Conservation (phyloP, 176 grass and related monocot species). For the Olyra latifolia region DNA sequence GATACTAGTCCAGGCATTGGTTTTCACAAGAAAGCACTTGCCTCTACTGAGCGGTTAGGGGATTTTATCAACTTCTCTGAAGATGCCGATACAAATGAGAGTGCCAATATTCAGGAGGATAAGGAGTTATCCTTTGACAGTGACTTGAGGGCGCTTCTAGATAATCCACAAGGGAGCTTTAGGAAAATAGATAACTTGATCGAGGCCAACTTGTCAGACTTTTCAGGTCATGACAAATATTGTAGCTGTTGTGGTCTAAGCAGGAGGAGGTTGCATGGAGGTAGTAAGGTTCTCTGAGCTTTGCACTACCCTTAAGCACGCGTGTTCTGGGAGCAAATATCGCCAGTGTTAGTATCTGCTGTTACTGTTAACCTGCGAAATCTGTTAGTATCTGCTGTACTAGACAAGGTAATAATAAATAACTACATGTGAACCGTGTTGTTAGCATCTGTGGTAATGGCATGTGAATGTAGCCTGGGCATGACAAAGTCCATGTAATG, state of each 20-base stretch:
- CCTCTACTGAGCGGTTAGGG: slow-evolving; percentile 20
- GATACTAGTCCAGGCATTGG: not conserved
- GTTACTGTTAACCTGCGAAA: not conserved
- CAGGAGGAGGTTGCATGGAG: slow-evolving; percentile 39
- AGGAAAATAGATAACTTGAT: slow-evolving; percentile 53
- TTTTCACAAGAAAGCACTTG: not conserved
- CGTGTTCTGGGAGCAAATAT: not conserved
- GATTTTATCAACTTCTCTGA: slow-evolving; percentile 43
- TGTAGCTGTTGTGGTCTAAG: slow-evolving; percentile 5
- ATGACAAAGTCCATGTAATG: not conserved
- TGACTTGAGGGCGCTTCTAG: slow-evolving; percentile 5
- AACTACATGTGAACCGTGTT: not conserved
- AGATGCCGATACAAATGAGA: not conserved
- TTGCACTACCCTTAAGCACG: not conserved
- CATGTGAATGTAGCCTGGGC: not conserved
- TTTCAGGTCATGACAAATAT: slow-evolving; percentile 17
- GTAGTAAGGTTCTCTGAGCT: slow-evolving; percentile 21
- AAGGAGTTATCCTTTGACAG: not conserved
- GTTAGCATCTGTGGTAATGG: not conserved
- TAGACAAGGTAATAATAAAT: not conserved
- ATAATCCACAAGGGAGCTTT: not conserved
- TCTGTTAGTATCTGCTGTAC: not conserved
- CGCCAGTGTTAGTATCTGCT: not conserved
- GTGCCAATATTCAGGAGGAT: not conserved
- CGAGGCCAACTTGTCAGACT: slow-evolving; percentile 30